Conservation (phyloP, 768 basidiomycete species). For the Galerina marginata region DNA sequence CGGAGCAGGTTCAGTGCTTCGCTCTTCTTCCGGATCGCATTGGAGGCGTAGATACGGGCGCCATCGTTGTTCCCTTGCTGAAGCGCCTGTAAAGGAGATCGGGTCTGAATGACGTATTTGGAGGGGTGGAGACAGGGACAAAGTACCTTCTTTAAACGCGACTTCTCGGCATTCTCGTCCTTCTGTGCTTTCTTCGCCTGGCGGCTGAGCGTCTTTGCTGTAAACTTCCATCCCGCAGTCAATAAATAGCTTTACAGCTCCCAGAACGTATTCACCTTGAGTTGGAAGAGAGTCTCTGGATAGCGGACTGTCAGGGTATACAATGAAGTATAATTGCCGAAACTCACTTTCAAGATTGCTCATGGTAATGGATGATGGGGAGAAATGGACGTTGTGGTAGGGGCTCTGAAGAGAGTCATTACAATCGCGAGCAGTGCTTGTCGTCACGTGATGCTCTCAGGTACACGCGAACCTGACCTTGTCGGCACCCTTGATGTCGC, state of each 20-base stretch:
- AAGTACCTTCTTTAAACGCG: slow-evolving; percentile 89
- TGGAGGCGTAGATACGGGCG: slow-evolving; percentile 96
- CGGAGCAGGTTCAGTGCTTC: slow-evolving; percentile 92
- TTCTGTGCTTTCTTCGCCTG: slow-evolving; percentile 99
- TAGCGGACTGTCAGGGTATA: slow-evolving; percentile 34
- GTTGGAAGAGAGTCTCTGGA: slow-evolving; percentile 95
- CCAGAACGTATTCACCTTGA: slow-evolving; percentile 68
- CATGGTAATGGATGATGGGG: slow-evolving; percentile 45
- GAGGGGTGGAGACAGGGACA: neutral
- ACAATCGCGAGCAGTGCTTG: neutral
- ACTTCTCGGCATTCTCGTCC: slow-evolving; percentile 89
- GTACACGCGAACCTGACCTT: slow-evolving; percentile 9
- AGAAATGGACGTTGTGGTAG: slow-evolving; percentile 10
- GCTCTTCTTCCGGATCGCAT: slow-evolving; percentile 97
- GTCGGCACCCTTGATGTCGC: neutral
- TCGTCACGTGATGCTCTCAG: neutral
- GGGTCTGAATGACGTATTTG: slow-evolving; percentile 5
- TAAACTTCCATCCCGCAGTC: slow-evolving; percentile 69
- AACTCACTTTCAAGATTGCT: slow-evolving; percentile 89
- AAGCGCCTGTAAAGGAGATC: slow-evolving; percentile 67
- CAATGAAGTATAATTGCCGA: neutral
- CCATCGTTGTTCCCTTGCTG: slow-evolving; percentile 97
- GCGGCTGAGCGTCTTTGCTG: slow-evolving; percentile 91
- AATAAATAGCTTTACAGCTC: slow-evolving; percentile 6
- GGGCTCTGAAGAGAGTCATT: neutral